Conservation (phyloP, 2,329 filamentous ascomycete genomes). For the Diplocarpon mali region DNA sequence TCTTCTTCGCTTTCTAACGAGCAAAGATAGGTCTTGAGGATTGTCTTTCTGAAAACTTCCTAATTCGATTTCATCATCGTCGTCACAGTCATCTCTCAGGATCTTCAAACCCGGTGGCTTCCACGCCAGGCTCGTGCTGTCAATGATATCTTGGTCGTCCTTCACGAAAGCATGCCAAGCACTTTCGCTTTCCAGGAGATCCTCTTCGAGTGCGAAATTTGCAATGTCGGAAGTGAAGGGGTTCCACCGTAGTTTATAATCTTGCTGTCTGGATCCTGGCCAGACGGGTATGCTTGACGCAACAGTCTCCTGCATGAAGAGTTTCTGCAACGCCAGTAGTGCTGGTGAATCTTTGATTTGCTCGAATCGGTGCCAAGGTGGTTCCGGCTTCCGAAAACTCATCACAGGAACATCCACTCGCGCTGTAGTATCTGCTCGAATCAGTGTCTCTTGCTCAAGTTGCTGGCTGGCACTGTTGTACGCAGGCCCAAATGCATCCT, state of each 20-base stretch:
- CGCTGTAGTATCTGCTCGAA: conserved; percentile 29
- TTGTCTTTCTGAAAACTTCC: conserved; percentile 15
- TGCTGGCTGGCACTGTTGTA: conserved; percentile 13
- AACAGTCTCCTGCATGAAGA: conserved; percentile 15
- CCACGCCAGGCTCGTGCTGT: conserved; percentile 34
- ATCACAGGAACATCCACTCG: conserved; percentile 38
- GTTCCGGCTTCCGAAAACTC: conserved; percentile 30
- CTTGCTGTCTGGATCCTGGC: conserved; percentile 30
- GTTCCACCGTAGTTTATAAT: conserved; percentile 34
- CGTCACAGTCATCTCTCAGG: conserved; percentile 29
- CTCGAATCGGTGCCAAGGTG: conserved; percentile 35
- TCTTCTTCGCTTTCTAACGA: conserved; percentile 32
- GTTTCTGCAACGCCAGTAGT: conserved; percentile 28
- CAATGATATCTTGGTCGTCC: conserved; percentile 24
- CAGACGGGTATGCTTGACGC: conserved; percentile 28
- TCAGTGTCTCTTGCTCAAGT: conserved; percentile 25
- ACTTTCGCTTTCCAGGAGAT: conserved; percentile 32
- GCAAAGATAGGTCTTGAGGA: conserved; percentile 26
- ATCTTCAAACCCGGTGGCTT: conserved; percentile 37
- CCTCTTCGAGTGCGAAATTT: conserved; percentile 30
- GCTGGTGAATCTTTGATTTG: conserved; percentile 6
- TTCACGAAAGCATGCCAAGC: conserved; percentile 29
- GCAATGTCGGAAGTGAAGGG: conserved; percentile 31
- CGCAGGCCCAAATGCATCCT: conserved; percentile 19
- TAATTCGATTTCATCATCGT: conserved; percentile 28